phyloP scores from a whole-genome alignment of 768 basidiomycete genomes.

The Lactarius tabidus region DNA sequence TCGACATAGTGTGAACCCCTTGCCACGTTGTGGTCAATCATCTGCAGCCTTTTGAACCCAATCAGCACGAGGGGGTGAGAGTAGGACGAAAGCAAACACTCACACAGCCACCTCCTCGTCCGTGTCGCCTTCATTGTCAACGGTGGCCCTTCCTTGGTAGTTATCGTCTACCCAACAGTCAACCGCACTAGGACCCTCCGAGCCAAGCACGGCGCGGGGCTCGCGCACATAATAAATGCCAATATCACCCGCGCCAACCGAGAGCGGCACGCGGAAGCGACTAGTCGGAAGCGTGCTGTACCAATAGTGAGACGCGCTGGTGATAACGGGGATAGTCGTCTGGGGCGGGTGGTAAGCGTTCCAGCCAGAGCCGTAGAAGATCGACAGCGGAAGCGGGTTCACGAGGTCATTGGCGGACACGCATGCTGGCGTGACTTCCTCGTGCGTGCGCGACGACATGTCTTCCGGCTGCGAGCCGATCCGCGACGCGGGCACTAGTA shows the following conservation, averaged over 20 bases:
- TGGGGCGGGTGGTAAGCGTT: conserved; percentile 62
- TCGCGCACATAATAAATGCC: conserved; percentile 88
- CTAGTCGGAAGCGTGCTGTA: conserved; percentile 83
- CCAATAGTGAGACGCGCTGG: conserved; percentile 83
- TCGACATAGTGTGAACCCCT: conserved; percentile 91
- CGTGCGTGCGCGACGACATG: conserved; percentile 46
- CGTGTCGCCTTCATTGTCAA: conserved; percentile 73
- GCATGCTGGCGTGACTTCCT: conserved; percentile 89
- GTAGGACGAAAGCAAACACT: conserved; percentile 30
- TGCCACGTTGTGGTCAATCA: conserved; percentile 86
- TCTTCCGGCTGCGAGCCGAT: conserved; percentile 61
- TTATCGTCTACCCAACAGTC: conserved; percentile 99
- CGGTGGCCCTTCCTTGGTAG: conserved; percentile 63
- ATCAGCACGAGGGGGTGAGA: not conserved
- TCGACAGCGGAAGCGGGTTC: conserved; percentile 90
- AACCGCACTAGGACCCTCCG: conserved; percentile 55
- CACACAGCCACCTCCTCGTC: conserved; percentile 62
- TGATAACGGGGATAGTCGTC: conserved; percentile 40
- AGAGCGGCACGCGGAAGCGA: conserved; percentile 76
- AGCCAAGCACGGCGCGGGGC: conserved; percentile 50
- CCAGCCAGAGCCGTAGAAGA: conserved; percentile 96
- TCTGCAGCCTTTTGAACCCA: conserved; percentile 50
- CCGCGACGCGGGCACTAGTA: conserved; percentile 64
- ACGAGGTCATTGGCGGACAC: conserved; percentile 97
- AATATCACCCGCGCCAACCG: conserved; percentile 85